Percentiles rank a stretch among this genome's conserved stretches.
Evolutionary conservation across 257 asterid genomes (phyloP).

Genomic region (Solanum pinnatisectum): DNA sequence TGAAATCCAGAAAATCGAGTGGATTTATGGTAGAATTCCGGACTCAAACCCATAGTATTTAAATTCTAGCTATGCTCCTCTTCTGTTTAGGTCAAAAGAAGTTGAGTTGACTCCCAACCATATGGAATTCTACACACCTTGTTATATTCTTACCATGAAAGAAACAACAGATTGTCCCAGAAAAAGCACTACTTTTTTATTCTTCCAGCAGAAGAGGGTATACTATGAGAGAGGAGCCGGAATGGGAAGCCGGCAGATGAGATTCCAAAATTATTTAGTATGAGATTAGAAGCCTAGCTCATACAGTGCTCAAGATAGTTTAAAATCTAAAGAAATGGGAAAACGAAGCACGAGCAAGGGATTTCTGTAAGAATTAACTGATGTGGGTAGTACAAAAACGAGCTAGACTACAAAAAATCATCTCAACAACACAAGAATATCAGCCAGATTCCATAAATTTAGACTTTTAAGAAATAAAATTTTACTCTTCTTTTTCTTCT

Average conservation of each 20-base stretch:
- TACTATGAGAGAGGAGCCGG: not conserved
- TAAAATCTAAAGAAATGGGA: not conserved
- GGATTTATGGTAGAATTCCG: not conserved
- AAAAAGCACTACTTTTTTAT: not conserved
- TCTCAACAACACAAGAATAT: no score
- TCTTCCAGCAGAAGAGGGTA: not conserved
- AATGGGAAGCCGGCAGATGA: not conserved
- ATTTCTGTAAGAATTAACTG: not conserved
- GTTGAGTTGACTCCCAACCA: not conserved
- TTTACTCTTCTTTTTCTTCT: no score
- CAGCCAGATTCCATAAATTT: no score
- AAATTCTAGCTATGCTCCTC: not conserved
- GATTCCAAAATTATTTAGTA: not conserved
- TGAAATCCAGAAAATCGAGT: not conserved
- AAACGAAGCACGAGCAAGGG: not conserved
- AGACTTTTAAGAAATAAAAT: no score
- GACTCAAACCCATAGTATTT: not conserved
- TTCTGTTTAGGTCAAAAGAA: not conserved
- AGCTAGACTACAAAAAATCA: no score
- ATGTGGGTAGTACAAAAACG: no score
- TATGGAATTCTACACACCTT: not conserved
- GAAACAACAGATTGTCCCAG: not conserved
- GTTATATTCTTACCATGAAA: not conserved
- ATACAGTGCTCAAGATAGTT: not conserved
- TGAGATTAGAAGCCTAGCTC: not conserved